phyloP scores from a whole-genome alignment of 345 rosid species.

The Rubroshorea leprosula region DNA sequence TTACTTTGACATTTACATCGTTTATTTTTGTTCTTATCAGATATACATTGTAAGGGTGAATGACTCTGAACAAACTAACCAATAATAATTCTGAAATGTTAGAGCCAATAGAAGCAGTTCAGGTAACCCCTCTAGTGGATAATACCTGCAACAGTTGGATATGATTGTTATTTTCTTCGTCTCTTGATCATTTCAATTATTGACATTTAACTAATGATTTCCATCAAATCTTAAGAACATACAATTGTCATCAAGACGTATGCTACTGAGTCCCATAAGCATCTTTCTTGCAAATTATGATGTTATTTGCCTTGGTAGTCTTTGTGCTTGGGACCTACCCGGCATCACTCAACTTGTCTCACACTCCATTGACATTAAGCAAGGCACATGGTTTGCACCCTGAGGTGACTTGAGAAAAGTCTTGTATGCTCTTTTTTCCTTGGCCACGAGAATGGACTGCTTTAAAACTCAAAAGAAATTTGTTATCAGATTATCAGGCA shows the following conservation, averaged over 20 bases:
- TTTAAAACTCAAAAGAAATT: constrained; percentile 3
- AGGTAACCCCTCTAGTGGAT: constrained; percentile 8
- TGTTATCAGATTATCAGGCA: not conserved
- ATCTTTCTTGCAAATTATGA: constrained; percentile 6
- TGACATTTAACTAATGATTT: not conserved
- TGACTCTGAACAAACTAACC: constrained; percentile 17
- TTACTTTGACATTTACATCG: no score
- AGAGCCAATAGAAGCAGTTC: constrained; percentile 7
- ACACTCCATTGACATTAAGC: constrained; percentile 1
- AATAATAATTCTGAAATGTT: not conserved
- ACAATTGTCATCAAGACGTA: not conserved
- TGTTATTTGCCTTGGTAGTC: not conserved
- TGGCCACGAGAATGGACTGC: not conserved
- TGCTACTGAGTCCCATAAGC: not conserved
- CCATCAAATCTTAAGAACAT: not conserved
- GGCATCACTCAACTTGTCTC: constrained; percentile 10
- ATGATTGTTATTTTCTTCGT: no score
- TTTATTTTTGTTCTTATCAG: constrained; percentile 13
- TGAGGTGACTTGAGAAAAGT: no score
- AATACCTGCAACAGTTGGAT: not conserved
- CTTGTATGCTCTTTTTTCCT: constrained; percentile 5
- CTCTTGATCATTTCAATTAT: no score
- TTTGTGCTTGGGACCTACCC: not conserved
- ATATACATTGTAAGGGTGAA: constrained; percentile 37
- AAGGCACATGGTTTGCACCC: not conserved